Evolutionary conservation across 306 rosid genomes (phyloP), one percentile per base, ranked within the genome.

Genomic region (Cicer arietinum): DNA sequence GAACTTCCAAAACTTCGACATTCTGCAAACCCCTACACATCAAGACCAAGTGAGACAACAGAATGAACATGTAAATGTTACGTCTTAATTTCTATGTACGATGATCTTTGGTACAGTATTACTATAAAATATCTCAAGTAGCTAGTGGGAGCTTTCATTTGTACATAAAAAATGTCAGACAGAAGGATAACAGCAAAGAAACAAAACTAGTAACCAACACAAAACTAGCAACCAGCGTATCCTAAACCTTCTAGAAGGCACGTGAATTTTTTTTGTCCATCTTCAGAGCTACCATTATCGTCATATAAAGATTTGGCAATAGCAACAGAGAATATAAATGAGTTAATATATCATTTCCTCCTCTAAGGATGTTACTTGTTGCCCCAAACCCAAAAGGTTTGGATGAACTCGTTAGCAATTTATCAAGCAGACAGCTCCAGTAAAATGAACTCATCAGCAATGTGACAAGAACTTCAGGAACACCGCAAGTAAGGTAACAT

Each of bases 11-110:
- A 92, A 82, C 80, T 85, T 80, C 99, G 88, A 84, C 87, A 90
- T 85, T 95, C 99, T 85, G 96, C 98, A 83, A 95, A 92, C 81
- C 99, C 99, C 99, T 95, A 88, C 89, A 94, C 77, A 86, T 84
- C 84, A 90, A 85, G 87, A 71, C 80, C 84, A 80, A 69, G 86
- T 89, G 81, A 89, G 91, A 83, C 69, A 82, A 82, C 78, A 62
- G 75, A 73, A 74, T 16, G 75, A 43, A 69, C 47, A 11, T n/a
- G 74, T 74, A 39, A 69, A 69, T 64, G 54, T 56, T 20, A 25
- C 50, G 57, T 78, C 80, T 72, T 52, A 81, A 74, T 56, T 53
- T 25, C 72, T 39, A 79, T 43, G 62, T 25, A 43, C 50, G 80
- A 44, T 40, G 30, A 73, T 13, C 60, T 56, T 79, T 54, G 7